Percentiles rank a stretch among this genome's conserved stretches.
Conservation (phyloP, 371 early-diverging fungal species). For the Mucor mucedo region DNA sequence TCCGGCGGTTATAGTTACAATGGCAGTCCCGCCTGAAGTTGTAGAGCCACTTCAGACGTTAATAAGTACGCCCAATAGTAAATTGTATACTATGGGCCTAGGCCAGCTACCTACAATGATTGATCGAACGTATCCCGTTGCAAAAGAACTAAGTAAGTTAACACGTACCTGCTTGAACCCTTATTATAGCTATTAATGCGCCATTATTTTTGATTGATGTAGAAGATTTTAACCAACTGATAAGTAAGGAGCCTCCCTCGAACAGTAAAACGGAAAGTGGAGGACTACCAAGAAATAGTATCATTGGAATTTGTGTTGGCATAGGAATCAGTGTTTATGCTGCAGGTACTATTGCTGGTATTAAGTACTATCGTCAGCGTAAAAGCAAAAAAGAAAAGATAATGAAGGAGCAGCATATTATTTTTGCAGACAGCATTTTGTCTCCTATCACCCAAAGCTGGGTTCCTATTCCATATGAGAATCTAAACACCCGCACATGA, state of each 20-base stretch:
- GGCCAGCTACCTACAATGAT: slow-evolving; percentile 36
- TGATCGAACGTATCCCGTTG: too few species aligned
- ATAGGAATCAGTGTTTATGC: slow-evolving; percentile 48
- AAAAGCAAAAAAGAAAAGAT: slow-evolving; percentile 29
- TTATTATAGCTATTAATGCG: too few species aligned
- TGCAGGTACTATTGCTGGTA: slow-evolving; percentile 40
- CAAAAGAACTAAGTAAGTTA: too few species aligned
- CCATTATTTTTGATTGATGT: background rate
- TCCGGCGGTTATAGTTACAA: slow-evolving; percentile 37
- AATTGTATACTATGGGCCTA: slow-evolving; percentile 34
- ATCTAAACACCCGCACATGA: background rate
- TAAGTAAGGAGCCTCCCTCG: background rate
- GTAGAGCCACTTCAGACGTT: slow-evolving; percentile 26
- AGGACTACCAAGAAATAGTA: slow-evolving; percentile 36
- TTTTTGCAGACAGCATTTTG: slow-evolving; percentile 38
- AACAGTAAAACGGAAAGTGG: background rate
- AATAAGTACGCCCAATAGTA: slow-evolving; percentile 20
- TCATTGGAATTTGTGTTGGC: slow-evolving; percentile 50
- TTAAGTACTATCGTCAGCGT: slow-evolving; percentile 40
- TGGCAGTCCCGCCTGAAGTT: slow-evolving; percentile 38
- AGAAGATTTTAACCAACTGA: background rate
- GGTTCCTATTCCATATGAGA: slow-evolving; percentile 1
- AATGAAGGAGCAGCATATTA: slow-evolving; percentile 35
- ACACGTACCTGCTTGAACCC: too few species aligned
- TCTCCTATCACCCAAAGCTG: slow-evolving; percentile 26